These are phyloP conservation scores for Dothistroma pini DNA, from an alignment of 2,329 filamentous ascomycete species.

Conservation along the genomic window DNA sequence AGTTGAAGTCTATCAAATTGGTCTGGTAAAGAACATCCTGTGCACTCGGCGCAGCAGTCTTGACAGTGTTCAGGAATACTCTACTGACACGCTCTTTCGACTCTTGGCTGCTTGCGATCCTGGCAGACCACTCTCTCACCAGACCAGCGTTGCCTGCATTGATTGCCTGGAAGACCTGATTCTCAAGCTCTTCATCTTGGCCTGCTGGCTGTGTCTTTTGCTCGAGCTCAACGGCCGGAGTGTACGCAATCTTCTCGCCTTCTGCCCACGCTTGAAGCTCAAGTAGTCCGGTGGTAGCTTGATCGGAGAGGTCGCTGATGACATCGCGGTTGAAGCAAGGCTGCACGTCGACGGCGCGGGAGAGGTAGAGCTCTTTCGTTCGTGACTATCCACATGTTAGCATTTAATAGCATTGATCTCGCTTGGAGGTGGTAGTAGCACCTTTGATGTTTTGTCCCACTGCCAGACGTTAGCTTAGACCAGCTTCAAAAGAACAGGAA, in stretches of 20 bases:
- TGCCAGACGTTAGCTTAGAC: slow-evolving; percentile 42
- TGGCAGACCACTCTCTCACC: slow-evolving; percentile 74
- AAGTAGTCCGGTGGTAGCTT: slow-evolving; percentile 91
- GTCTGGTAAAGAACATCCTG: slow-evolving; percentile 75
- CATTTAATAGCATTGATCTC: slow-evolving; percentile 8
- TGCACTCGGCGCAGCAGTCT: slow-evolving; percentile 74
- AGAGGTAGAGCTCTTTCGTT: slow-evolving; percentile 95
- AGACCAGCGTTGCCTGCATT: slow-evolving; percentile 74
- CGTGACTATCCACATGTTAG: slow-evolving; percentile 61
- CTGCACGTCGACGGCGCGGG: slow-evolving; percentile 92
- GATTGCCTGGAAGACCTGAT: slow-evolving; percentile 81
- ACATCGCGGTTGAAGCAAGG: slow-evolving; percentile 98
- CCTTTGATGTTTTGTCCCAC: slow-evolving; percentile 99
- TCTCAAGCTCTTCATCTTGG: slow-evolving; percentile 86
- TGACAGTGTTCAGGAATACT: slow-evolving; percentile 85
- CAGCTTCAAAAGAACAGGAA: slow-evolving; percentile 12
- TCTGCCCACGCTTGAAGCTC: slow-evolving; percentile 97
- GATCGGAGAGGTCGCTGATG: slow-evolving; percentile 93
- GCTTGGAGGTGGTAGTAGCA: slow-evolving; percentile 36
- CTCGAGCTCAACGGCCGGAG: slow-evolving; percentile 35
- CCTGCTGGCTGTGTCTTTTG: slow-evolving; percentile 45
- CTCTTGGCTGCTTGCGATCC: slow-evolving; percentile 61
- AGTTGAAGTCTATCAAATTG: slow-evolving; percentile 79
- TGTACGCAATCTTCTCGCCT: slow-evolving; percentile 80
- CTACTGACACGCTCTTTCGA: slow-evolving; percentile 75